Percentiles rank a stretch among this genome's conserved stretches.
phyloP scores from a whole-genome alignment of 148 eudicot genomes.

The Fagopyrum tataricum region DNA sequence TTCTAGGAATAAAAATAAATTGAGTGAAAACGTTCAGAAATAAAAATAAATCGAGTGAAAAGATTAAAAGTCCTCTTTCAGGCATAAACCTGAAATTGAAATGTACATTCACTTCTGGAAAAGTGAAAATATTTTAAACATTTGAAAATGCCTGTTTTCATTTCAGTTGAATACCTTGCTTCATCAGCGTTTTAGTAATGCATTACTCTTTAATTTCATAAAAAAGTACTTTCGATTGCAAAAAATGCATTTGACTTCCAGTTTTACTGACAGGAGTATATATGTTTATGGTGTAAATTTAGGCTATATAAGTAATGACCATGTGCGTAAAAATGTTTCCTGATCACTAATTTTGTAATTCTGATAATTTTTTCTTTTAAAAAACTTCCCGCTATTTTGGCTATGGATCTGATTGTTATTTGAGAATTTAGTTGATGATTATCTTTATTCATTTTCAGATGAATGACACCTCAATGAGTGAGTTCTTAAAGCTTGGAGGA shows the following conservation, averaged over 20 bases:
- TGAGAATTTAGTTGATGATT: not conserved
- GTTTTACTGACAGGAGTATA: not conserved
- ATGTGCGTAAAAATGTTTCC: not conserved
- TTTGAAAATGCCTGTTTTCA: not conserved
- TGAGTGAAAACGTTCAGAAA: not conserved
- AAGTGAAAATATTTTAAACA: not conserved
- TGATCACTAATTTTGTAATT: not conserved
- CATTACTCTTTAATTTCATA: not conserved
- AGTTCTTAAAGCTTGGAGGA: constrained; percentile 59
- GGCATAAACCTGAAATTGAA: not conserved
- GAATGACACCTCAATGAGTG: constrained; percentile 32
- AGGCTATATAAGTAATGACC: not conserved
- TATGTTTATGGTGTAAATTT: not conserved
- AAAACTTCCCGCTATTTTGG: not conserved
- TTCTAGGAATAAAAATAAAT: not conserved
- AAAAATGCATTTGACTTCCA: not conserved
- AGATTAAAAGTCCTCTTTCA: not conserved
- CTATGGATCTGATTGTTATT: constrained; percentile 2
- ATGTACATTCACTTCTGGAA: not conserved
- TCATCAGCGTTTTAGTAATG: not conserved
- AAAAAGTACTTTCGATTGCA: not conserved
- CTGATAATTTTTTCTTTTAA: not conserved
- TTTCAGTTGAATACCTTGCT: not conserved
- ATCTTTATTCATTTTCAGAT: constrained; percentile 28
- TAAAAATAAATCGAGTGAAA: not conserved